Evolutionary conservation across 2,329 filamentous ascomycete species (phyloP).

Genomic region (Sarocladium kiliense): DNA sequence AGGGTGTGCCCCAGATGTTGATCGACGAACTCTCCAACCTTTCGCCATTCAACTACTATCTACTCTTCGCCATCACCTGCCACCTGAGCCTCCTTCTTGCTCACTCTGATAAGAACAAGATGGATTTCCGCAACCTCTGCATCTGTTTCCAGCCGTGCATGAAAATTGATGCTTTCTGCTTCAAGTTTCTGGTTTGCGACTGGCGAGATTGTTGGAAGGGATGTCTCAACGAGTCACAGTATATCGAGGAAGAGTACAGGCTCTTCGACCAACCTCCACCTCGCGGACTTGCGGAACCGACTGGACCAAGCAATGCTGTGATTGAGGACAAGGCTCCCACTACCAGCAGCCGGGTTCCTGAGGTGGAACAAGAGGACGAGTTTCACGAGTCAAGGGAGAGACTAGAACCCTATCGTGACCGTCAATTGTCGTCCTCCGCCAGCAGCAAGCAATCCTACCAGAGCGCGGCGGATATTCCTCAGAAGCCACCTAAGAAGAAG

Average conservation of each 20-base stretch:
- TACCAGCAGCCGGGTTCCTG: not conserved
- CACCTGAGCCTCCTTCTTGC: slow-evolving; percentile 88
- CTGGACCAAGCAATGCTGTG: slow-evolving; percentile 20
- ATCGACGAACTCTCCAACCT: slow-evolving; percentile 89
- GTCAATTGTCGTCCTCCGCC: slow-evolving; percentile 5
- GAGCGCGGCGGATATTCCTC: slow-evolving; percentile 12
- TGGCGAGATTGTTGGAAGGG: slow-evolving; percentile 98
- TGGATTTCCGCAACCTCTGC: slow-evolving; percentile 93
- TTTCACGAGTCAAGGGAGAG: slow-evolving; percentile 6
- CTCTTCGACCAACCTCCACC: slow-evolving; percentile 55
- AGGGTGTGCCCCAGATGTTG: slow-evolving; percentile 76
- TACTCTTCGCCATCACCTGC: slow-evolving; percentile 94
- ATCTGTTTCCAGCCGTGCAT: slow-evolving; percentile 97
- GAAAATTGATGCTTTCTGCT: slow-evolving; percentile 92
- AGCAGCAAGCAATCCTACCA: slow-evolving; percentile 16
- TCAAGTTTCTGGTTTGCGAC: slow-evolving; percentile 90
- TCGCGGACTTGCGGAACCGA: slow-evolving; percentile 36
- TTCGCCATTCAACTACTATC: slow-evolving; percentile 96
- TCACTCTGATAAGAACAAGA: slow-evolving; percentile 94
- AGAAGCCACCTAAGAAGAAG: slow-evolving; percentile 6
- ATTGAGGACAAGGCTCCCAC: slow-evolving; percentile 9
- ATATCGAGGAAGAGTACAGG: slow-evolving; percentile 63
- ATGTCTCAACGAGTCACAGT: slow-evolving; percentile 83
- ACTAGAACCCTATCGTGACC: not conserved
- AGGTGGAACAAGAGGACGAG: not conserved